Base-by-base conservation (phyloP, 179 eudicot genomes). In the Beta macrorhiza region DNA sequence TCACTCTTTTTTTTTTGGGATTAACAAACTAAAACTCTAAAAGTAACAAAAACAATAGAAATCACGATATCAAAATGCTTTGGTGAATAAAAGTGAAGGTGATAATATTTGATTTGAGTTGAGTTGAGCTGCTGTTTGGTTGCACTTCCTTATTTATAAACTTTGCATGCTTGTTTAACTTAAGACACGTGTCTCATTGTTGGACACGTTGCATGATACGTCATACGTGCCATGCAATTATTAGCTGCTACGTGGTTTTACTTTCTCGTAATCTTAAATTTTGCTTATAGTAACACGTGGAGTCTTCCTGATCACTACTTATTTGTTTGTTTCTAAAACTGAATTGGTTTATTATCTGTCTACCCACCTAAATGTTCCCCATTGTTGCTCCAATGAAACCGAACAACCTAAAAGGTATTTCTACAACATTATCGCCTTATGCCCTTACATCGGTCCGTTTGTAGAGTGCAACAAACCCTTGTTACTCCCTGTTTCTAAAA, bases 121-220 rank as follows among this genome's bases (percentile, higher is more conserved):
- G 72, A 51, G 74, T 29, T 29, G 32, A 29, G 1, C 32, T 79
- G 42, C n/a, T 72, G 3, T 0, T 17, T 6, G 55, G 12, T 1
- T 58, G 9, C 6, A 9, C 5, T 0, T 19, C 57, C n/a, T 1
- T 69, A 79, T 75, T 83, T 83, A 83, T 83, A 75, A 37, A 59
- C 51, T 32, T 22, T 44, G 57, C 73, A 59, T 14, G 58, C 22
- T 75, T 16, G 1, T 17, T 13, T 70, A 5, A 72, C 12, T 2
- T 0, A 11, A 17, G 78, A 78, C 91, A 87, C 89, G 89, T 85
- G 91, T 83, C 83, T 74, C 20, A 67, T 9, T 57, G 20, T 12
- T 32, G 51, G 87, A 82, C 87, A 80, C 88, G 86, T 87, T 44
- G 77, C 65, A 14, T 80, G 51, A 5, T 16, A 61, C 19, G 14